Conservation (phyloP, 2,329 filamentous ascomycete genomes). For the Trichoderma sp. region DNA sequence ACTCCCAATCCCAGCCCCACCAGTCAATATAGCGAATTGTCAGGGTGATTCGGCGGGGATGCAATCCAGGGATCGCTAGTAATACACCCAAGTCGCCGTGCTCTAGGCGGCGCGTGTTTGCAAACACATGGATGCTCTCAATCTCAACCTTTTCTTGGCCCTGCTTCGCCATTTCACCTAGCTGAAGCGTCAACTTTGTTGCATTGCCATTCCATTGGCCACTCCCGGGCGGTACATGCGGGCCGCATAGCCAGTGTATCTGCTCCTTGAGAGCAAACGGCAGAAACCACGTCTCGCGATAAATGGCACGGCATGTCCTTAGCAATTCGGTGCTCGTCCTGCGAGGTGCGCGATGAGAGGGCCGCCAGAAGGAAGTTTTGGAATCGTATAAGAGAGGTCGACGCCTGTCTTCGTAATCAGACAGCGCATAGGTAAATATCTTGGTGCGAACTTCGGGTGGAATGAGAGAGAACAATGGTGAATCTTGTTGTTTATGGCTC, state of each 20-base stretch:
- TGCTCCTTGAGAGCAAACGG: conserved; percentile 44
- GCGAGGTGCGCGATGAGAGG: conserved; percentile 42
- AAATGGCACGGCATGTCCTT: conserved; percentile 44
- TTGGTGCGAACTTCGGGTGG: conserved; percentile 51
- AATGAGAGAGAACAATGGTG: conserved; percentile 39
- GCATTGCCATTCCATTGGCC: conserved; percentile 1
- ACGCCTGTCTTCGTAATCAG: conserved; percentile 39
- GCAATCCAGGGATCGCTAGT: conserved; percentile 33
- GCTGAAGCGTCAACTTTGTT: neutral
- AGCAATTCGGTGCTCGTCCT: conserved; percentile 42
- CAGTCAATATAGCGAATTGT: conserved; percentile 54
- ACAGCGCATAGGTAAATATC: conserved; percentile 47
- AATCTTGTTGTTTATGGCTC: conserved; percentile 23
- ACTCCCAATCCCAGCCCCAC: conserved; percentile 42
- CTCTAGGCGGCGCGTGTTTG: conserved; percentile 45
- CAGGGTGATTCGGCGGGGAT: conserved; percentile 41
- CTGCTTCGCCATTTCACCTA: conserved; percentile 26
- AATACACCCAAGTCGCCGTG: conserved; percentile 30
- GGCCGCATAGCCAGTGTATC: conserved; percentile 37
- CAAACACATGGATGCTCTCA: conserved; percentile 42
- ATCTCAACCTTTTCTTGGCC: conserved; percentile 32
- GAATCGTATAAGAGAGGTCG: neutral
- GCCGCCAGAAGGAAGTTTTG: conserved; percentile 31
- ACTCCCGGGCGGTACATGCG: neutral
- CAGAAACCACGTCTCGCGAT: conserved; percentile 45